phyloP scores from a whole-genome alignment of 192 early-diverging fungal species.

The Linnemannia zychae region DNA sequence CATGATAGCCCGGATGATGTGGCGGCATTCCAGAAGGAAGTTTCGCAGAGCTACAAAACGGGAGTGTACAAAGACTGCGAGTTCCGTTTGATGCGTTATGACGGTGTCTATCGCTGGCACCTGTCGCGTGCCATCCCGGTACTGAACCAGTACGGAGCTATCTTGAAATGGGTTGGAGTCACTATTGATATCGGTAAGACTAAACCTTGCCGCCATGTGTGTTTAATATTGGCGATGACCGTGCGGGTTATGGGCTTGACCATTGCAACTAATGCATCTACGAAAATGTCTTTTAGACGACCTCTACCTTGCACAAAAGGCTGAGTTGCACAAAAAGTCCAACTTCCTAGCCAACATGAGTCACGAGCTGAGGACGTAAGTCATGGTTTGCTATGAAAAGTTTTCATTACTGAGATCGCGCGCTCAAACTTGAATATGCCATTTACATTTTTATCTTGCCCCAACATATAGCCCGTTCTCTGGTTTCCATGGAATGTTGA shows the following conservation, averaged over 20 bases:
- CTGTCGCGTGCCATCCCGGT: conserved; percentile 44
- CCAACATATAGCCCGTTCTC: conserved; percentile 53
- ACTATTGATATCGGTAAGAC: conserved; percentile 49
- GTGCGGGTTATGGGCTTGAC: too few species aligned
- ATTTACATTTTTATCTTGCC: neutral
- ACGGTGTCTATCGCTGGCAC: conserved; percentile 54
- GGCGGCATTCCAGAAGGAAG: conserved; percentile 50
- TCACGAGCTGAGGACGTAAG: conserved; percentile 53
- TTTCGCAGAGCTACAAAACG: conserved; percentile 52
- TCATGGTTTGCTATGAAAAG: neutral
- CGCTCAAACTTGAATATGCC: neutral
- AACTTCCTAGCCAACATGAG: conserved; percentile 68
- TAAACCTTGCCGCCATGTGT: too few species aligned
- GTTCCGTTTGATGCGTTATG: conserved; percentile 53
- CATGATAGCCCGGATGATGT: conserved; percentile 50
- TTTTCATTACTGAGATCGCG: neutral
- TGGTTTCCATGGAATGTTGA: conserved; percentile 69
- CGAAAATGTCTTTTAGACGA: conserved; percentile 24
- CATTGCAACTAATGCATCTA: too few species aligned
- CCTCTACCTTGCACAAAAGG: conserved; percentile 56
- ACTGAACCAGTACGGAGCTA: conserved; percentile 43
- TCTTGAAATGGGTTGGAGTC: conserved; percentile 53
- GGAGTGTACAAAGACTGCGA: conserved; percentile 57
- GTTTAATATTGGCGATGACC: too few species aligned
- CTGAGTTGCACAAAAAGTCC: conserved; percentile 59